Evolutionary conservation across 2,329 filamentous ascomycete genomes (phyloP), one percentile per base, ranked within the genome.

Genomic region (Parastagonospora avenae): DNA sequence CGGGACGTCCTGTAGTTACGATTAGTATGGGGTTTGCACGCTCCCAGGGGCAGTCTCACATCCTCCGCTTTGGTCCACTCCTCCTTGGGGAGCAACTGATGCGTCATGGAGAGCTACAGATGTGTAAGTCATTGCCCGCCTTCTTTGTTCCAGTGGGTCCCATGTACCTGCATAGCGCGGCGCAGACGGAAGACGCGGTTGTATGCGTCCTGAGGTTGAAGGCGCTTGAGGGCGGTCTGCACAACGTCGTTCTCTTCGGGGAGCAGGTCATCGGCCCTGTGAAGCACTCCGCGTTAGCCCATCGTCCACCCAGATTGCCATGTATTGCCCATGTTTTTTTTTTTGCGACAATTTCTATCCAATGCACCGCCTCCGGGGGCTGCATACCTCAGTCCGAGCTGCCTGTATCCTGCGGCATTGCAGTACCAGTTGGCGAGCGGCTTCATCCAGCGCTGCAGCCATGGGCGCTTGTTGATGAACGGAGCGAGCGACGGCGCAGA

Each of bases 171-270:
- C 79, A 95, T 87, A 70, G 94, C 93, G 79, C 94, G 88, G 80
- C 94, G 91, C 78, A 99, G 86, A 73, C 94, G 92, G 88, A 92
- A 99, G 76, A 97, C 86, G 76, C 94, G 93, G 82, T 99, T 94
- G 81, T 97, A 97, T 70, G 88, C 84, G 75, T 94, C 91, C 82
- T 95, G 91, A 70, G 91, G 84, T 51, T 90, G 85, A 57, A 99
- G 89, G 75, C 94, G 91, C 84, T 90, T 90, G 72, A 99, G 85
- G 59, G 94, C 94, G 67, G 88, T 84, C 77, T 94, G 88, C 70
- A 96, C 91, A 51, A 82, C 79, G 69, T 94, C 90, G 82, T 84
- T 89, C 81, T 99, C 94, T 79, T 99, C 94, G 74, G 90, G 86
- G 75, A 97, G 90, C 75, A 99, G 80, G 76, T 99, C 94, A 79